A percentile compares a stretch with the other conserved stretches of the same genome.
Conservation (phyloP, 164 flowering plant genomes). For the Taxillus chinensis region DNA sequence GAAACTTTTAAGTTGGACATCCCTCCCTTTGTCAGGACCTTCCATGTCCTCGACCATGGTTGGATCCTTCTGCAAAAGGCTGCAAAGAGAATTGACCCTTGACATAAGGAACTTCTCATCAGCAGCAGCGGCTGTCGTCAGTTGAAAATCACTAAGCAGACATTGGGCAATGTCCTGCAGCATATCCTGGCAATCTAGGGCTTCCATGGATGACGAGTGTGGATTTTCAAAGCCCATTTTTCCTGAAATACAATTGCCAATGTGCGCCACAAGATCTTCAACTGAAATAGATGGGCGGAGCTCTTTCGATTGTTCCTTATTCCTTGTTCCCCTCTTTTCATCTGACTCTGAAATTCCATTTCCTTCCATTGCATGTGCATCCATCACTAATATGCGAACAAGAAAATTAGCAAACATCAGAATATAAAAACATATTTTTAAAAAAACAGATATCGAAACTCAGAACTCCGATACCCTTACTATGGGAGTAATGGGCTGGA, state of each 20-base stretch:
- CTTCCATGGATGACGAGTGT: slow-evolving; percentile 4
- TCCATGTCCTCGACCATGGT: slow-evolving; percentile 4
- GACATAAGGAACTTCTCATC: slow-evolving; percentile 30
- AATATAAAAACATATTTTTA: not conserved
- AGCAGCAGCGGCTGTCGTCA: slow-evolving; percentile 13
- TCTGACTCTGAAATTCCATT: slow-evolving; percentile 4
- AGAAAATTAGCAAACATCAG: not conserved
- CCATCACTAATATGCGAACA: not conserved
- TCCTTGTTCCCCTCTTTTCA: not conserved
- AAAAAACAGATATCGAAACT: no score
- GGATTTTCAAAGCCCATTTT: slow-evolving; percentile 14
- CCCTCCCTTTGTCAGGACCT: slow-evolving; percentile 12
- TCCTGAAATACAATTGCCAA: slow-evolving; percentile 21
- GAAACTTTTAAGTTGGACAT: slow-evolving; percentile 3
- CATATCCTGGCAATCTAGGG: slow-evolving; percentile 1
- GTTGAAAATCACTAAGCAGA: slow-evolving; percentile 17
- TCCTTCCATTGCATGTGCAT: slow-evolving; percentile 13
- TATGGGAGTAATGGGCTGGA: no score
- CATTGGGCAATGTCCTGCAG: slow-evolving; percentile 24
- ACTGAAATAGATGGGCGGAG: slow-evolving; percentile 25
- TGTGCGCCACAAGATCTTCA: slow-evolving; percentile 25
- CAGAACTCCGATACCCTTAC: no score
- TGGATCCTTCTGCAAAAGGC: slow-evolving; percentile 26
- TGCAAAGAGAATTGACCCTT: slow-evolving; percentile 33
- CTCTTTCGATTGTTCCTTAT: slow-evolving; percentile 19